A percentile compares a stretch with the other conserved stretches of the same genome.
These are phyloP conservation scores for Pleurotus pulmonarius DNA, from an alignment of 768 basidiomycete species.

Conservation along the genomic window DNA sequence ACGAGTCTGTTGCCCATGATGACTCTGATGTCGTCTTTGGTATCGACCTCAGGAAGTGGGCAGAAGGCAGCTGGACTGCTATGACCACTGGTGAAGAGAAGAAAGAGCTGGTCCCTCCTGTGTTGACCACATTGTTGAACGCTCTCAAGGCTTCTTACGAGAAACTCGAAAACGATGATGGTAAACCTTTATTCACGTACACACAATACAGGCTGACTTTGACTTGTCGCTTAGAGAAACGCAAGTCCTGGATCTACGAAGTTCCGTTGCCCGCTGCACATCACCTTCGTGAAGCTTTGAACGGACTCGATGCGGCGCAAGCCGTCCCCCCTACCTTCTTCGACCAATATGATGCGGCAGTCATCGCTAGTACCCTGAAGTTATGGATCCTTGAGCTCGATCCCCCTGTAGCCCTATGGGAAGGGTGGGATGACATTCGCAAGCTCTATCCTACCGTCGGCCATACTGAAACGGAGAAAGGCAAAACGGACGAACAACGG, in stretches of 20 bases:
- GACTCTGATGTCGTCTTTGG: conserved; percentile 88
- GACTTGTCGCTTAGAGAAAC: conserved; percentile 50
- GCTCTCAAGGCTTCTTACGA: conserved; percentile 63
- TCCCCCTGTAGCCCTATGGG: conserved; percentile 80
- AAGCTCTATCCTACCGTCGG: conserved; percentile 69
- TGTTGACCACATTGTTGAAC: conserved; percentile 62
- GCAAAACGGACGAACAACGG: conserved; percentile 52
- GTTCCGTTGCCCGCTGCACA: conserved; percentile 82
- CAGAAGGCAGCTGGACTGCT: conserved; percentile 74
- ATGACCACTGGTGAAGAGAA: conserved; percentile 52
- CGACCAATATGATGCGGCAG: conserved; percentile 77
- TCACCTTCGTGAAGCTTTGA: conserved; percentile 80
- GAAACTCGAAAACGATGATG: conserved; percentile 56
- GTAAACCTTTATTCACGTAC: conserved; percentile 33
- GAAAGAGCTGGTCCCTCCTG: conserved; percentile 67
- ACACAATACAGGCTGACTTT: not conserved
- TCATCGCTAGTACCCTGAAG: conserved; percentile 82
- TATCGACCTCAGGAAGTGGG: conserved; percentile 88
- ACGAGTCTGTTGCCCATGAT: conserved; percentile 80
- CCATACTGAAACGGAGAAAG: conserved; percentile 41
- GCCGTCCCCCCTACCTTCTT: conserved; percentile 50
- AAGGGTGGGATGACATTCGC: conserved; percentile 89
- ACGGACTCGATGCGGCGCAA: conserved; percentile 58
- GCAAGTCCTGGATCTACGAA: conserved; percentile 94
- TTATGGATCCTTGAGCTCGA: conserved; percentile 91